phyloP scores from a whole-genome alignment of 768 basidiomycete genomes.

The Psilocybe cubensis region DNA sequence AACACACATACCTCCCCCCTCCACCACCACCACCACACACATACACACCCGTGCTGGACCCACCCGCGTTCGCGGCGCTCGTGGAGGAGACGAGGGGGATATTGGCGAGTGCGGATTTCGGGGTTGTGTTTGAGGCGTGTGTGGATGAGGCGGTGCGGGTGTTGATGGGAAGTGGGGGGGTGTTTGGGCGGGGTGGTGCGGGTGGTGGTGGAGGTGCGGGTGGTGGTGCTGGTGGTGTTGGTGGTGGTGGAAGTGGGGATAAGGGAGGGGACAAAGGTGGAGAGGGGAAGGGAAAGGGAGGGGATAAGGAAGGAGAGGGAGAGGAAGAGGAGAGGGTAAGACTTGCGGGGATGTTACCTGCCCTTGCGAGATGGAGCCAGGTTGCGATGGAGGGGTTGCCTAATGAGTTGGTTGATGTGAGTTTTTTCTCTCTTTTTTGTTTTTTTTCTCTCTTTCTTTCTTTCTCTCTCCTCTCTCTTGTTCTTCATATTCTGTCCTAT shows the following conservation, averaged over 20 bases:
- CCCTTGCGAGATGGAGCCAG: slow-evolving; percentile 78
- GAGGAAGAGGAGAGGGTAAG: slow-evolving; percentile 57
- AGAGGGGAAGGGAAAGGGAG: too few relatives aligned
- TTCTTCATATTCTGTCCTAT: slow-evolving; percentile 14
- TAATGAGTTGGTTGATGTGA: slow-evolving; percentile 83
- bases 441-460: slow-evolving; percentile 3
- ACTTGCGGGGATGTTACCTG: slow-evolving; percentile 81
- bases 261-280: too few relatives aligned
- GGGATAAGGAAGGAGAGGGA: too few relatives aligned
- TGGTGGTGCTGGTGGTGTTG: not conserved
- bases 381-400: slow-evolving; percentile 68
- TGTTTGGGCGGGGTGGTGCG: slow-evolving; percentile 44
- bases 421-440: slow-evolving; percentile 34
- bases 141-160: slow-evolving; percentile 72
- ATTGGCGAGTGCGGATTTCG: slow-evolving; percentile 71
- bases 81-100: slow-evolving; percentile 70
- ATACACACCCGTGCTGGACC: slow-evolving; percentile 34
- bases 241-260: slow-evolving; percentile 16
- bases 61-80: slow-evolving; percentile 63
- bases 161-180: slow-evolving; percentile 65
- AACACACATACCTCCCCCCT: slow-evolving; percentile 10
- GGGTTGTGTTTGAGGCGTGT: slow-evolving; percentile 68
- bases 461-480: not conserved
- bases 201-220: slow-evolving; percentile 17
- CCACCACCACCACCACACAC: slow-evolving; percentile 28